phyloP scores from a whole-genome alignment of 106 monocot genomes.

The Iris macrosiphon region DNA sequence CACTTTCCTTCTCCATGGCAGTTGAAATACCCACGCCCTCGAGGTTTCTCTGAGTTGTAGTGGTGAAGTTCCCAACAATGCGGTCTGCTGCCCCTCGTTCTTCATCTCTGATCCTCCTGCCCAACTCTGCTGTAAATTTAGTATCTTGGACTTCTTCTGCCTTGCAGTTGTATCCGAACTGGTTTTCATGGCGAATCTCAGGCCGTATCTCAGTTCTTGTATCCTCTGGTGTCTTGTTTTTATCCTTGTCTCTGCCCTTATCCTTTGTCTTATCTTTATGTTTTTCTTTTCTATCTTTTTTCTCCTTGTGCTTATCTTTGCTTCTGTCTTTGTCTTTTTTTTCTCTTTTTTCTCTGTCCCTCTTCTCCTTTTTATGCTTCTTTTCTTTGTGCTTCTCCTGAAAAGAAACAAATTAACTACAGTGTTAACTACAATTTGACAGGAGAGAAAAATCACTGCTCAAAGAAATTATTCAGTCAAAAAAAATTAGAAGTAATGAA shows the following conservation, averaged over 20 bases:
- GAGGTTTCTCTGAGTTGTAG: slow-evolving; percentile 12
- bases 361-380: slow-evolving; percentile 54
- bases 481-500: too few species aligned
- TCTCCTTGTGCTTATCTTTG: slow-evolving; percentile 50
- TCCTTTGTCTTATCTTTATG: slow-evolving; percentile 35
- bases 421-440: too few species aligned
- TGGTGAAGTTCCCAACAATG: slow-evolving; percentile 13
- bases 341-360: slow-evolving; percentile 34
- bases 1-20: slow-evolving; percentile 19
- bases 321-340: slow-evolving; percentile 32
- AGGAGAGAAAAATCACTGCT: too few species aligned
- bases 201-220: slow-evolving; percentile 12
- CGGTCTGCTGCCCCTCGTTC: slow-evolving; percentile 25
- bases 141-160: slow-evolving; percentile 27
- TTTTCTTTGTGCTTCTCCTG: too few species aligned
- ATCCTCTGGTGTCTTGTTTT: slow-evolving; percentile 18
- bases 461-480: too few species aligned
- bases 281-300: slow-evolving; percentile 39
- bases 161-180: slow-evolving; percentile 12
- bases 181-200: slow-evolving; percentile 13
- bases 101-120: slow-evolving; percentile 28
- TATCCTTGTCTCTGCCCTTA: slow-evolving; percentile 27
- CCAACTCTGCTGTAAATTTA: slow-evolving; percentile 36
- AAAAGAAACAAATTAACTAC: too few species aligned
- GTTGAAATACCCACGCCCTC: slow-evolving; percentile 1